phyloP scores from a whole-genome alignment of 305 asterid genomes.

The Fraxinus sp. region DNA sequence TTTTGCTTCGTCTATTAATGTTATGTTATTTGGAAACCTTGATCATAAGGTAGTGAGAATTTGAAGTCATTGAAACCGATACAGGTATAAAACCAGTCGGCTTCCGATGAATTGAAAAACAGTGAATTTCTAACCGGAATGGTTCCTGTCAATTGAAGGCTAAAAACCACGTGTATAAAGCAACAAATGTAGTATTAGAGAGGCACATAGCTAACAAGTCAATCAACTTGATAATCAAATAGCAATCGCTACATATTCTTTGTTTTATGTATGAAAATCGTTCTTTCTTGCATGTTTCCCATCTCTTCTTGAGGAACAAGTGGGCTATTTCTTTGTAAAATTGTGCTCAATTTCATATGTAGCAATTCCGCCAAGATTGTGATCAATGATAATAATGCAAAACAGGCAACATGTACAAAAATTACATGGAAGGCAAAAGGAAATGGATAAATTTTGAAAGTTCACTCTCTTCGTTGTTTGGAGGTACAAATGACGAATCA shows the following conservation, averaged over 20 bases:
- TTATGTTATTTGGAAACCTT: neutral
- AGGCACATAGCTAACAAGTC: neutral
- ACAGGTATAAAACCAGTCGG: slow-evolving; percentile 1
- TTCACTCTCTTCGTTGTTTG: neutral
- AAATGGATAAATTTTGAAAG: neutral
- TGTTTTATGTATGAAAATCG: neutral
- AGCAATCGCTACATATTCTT: neutral
- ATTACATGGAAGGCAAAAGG: neutral
- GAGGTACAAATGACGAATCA: neutral
- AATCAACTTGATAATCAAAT: neutral
- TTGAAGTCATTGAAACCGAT: neutral
- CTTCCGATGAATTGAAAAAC: neutral
- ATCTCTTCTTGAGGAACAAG: neutral
- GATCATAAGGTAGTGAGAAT: neutral
- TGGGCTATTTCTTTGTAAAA: neutral
- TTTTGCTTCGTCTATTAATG: neutral
- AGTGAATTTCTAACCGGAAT: neutral
- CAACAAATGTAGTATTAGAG: neutral
- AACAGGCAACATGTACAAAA: neutral
- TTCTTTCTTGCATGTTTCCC: neutral
- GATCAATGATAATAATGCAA: neutral
- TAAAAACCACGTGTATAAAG: slow-evolving; percentile 3
- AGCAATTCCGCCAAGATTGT: neutral
- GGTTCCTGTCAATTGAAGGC: slow-evolving; percentile 24
- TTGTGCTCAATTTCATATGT: neutral